Percentiles rank a stretch among this genome's conserved stretches.
phyloP scores from a whole-genome alignment of 768 basidiomycete genomes.

The Strobilomyces echinocephalus region DNA sequence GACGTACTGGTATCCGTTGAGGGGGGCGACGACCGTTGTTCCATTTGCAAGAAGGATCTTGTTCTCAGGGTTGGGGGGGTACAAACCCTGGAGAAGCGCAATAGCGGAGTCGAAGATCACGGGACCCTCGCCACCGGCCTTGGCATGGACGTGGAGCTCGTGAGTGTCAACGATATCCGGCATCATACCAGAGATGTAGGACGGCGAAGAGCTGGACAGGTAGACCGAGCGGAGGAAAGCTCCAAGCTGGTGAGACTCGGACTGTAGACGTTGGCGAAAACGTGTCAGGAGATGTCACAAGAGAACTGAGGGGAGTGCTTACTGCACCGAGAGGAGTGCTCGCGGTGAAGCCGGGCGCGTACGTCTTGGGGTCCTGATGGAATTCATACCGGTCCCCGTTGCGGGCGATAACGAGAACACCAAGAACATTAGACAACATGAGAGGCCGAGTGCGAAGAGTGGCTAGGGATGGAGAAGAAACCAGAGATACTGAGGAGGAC shows the following conservation, averaged over 20 bases:
- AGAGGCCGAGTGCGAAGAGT: constrained; percentile 13
- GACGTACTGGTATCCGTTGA: constrained; percentile 83
- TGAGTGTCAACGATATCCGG: constrained; percentile 67
- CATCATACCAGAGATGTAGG: constrained; percentile 63
- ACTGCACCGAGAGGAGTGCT: constrained; percentile 77
- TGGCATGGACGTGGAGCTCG: constrained; percentile 72
- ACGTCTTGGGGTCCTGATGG: constrained; percentile 68
- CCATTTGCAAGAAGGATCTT: constrained; percentile 77
- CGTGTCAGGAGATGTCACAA: background rate
- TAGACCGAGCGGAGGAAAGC: constrained; percentile 58
- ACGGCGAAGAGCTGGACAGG: constrained; percentile 59
- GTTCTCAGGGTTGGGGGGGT: constrained; percentile 73
- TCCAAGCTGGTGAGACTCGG: constrained; percentile 65
- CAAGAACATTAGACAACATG: constrained; percentile 53
- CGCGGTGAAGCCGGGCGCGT: constrained; percentile 56
- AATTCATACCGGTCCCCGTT: constrained; percentile 71
- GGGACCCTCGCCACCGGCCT: constrained; percentile 80
- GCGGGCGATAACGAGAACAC: constrained; percentile 72
- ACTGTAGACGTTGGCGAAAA: constrained; percentile 33
- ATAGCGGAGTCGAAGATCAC: constrained; percentile 84
- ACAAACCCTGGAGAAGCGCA: constrained; percentile 80
- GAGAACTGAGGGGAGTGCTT: constrained; percentile 16
- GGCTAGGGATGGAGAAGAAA: constrained; percentile 15
- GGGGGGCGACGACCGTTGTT: constrained; percentile 62
- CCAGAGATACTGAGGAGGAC: constrained; percentile 14